Base-by-base conservation (phyloP, 139 green algal species). In the Dunaliella primolecta region DNA sequence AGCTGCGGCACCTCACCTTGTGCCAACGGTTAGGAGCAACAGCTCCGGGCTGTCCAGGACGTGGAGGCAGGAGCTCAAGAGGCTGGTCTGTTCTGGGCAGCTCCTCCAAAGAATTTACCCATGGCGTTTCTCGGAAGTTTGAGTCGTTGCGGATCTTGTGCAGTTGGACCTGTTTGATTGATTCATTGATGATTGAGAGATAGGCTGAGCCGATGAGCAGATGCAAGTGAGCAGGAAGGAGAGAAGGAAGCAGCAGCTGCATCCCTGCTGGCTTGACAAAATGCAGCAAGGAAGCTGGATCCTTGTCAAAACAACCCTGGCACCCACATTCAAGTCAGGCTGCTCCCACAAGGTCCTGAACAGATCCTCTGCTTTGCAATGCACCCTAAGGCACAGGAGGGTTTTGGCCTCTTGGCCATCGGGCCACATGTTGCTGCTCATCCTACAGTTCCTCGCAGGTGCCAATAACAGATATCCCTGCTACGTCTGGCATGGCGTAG, bases 81-180 rank as follows among this genome's bases (percentile, higher is more conserved):
- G 77, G 2, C 15, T 32, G 27, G 34, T 37, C 7, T 24, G 34
- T 29, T 56, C 3, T 35, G 0, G 85, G 85, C 30, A 88, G 75
- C 33, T 75, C 36, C 0, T 84, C 81, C 29, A 27, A 56, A 0
- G 36, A 3, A 0, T 34, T 21, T 11, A 81, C 64, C 85, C 85
- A 88, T 0, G 64, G 38, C 2, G 36, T 81, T 23, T 86, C 81
- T 11, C 81, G 3, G 21, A 86, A 27, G 33, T 84, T 80, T 23
- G 32, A 36, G 32, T 88, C 85, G 25, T 75, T 55, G 0, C 85
- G 81, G 81, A 83, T 81, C 64, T 88, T 88, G 76, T 88, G 85
- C 33, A 88, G 81, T 38, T 88, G 81, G 1, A 35, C 81, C 85
- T 88, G 75, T 33, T 23, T 15, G 21, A 2, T 32, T 23, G 2